Conservation (phyloP, 164 flowering plant species). For the Pachysandra terminalis region DNA sequence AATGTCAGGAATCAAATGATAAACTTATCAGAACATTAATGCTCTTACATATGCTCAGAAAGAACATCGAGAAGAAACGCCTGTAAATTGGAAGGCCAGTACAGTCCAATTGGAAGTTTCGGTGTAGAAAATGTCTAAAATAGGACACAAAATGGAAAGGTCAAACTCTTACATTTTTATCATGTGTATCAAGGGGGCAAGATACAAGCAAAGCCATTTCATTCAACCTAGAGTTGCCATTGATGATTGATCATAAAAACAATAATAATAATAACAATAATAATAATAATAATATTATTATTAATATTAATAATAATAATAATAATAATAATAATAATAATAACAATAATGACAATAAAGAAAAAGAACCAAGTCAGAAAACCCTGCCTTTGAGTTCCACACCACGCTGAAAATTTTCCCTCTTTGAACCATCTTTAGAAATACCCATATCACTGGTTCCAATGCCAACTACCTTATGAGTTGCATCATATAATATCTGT, state of each 20-base stretch:
- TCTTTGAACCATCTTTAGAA: conserved; percentile 82
- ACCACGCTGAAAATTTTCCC: conserved; percentile 80
- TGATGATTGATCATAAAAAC: too few species aligned
- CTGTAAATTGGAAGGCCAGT: not conserved
- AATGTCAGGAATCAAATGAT: not conserved
- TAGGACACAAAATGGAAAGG: not conserved
- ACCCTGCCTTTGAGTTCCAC: conserved; percentile 74
- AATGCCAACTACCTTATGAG: conserved; percentile 64
- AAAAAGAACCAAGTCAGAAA: not conserved
- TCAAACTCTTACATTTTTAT: not conserved
- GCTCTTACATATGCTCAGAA: not conserved
- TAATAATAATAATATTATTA: too few species aligned
- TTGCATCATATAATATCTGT: conserved; percentile 73
- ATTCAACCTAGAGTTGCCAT: not conserved
- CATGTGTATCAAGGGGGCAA: not conserved
- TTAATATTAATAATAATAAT: too few species aligned
- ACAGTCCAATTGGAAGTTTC: not conserved
- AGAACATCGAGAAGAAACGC: not conserved
- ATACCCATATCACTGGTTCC: conserved; percentile 95
- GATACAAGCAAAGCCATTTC: not conserved
- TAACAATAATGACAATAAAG: too few species aligned
- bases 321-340: too few species aligned
- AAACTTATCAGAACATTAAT: not conserved
- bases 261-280: too few species aligned
- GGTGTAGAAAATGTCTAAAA: not conserved